These are phyloP conservation scores for Phaffia rhodozyma DNA, from an alignment of 1,284 basidiomycete genomes.

Conservation along the genomic window DNA sequence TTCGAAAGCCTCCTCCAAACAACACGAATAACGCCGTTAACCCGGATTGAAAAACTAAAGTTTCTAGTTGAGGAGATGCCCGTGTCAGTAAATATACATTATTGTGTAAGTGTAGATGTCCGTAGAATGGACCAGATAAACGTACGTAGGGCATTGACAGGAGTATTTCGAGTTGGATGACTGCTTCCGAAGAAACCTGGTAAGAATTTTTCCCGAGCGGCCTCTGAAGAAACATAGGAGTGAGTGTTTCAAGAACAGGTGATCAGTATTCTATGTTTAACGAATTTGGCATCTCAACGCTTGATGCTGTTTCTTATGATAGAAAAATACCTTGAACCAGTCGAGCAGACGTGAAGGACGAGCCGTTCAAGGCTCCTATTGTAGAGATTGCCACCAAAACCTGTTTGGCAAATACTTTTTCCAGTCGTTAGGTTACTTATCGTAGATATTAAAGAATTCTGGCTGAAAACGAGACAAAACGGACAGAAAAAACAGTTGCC, in stretches of 20 bases:
- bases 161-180: conserved; percentile 61
- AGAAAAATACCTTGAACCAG: conserved; percentile 14
- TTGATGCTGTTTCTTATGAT: conserved; percentile 23
- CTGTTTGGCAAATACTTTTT: neutral
- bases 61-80: neutral
- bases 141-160: conserved; percentile 59
- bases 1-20: conserved; percentile 75
- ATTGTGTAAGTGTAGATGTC: no score
- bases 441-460: no score
- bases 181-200: conserved; percentile 67
- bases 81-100: neutral
- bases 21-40: conserved; percentile 66
- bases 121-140: neutral
- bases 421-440: no score
- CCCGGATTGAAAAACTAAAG: conserved; percentile 48
- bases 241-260: conserved; percentile 49
- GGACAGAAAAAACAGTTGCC: conserved; percentile 70
- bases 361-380: conserved; percentile 80
- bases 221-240: conserved; percentile 49
- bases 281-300: neutral
- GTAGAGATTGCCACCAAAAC: conserved; percentile 79
- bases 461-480: neutral
- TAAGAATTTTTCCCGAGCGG: conserved; percentile 76
- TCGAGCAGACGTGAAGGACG: conserved; percentile 57
- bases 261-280: neutral